Evolutionary conservation across 345 rosid species (phyloP).

Genomic region (Corchorus capsularis): DNA sequence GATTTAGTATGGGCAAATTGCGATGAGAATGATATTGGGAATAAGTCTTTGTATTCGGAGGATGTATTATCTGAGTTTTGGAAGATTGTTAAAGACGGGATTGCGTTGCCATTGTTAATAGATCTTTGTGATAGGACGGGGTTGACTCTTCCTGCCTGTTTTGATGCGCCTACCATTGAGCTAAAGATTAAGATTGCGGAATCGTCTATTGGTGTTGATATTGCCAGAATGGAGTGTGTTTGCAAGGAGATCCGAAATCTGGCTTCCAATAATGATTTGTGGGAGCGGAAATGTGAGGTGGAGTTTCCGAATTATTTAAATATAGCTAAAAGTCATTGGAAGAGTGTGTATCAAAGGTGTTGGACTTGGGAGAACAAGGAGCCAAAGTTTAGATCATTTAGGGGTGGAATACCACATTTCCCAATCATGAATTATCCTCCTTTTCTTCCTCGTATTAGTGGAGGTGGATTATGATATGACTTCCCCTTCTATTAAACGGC

Average conservation of each 20-base stretch:
- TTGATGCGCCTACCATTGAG: slow-evolving; percentile 62
- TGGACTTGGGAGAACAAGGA: slow-evolving; percentile 35
- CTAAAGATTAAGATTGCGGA: slow-evolving; percentile 66
- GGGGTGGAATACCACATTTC: too few relatives aligned
- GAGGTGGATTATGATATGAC: too few relatives aligned
- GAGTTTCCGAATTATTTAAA: slow-evolving; percentile 35
- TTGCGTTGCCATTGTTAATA: slow-evolving; percentile 61
- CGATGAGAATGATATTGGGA: slow-evolving; percentile 3
- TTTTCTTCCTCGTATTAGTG: not conserved
- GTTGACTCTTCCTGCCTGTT: slow-evolving; percentile 57
- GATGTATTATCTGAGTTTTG: slow-evolving; percentile 59
- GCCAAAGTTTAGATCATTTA: slow-evolving; percentile 28
- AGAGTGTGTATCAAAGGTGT: not conserved
- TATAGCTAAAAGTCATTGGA: slow-evolving; percentile 40
- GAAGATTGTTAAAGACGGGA: slow-evolving; percentile 73
- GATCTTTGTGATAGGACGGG: slow-evolving; percentile 56
- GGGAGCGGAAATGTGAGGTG: slow-evolving; percentile 55
- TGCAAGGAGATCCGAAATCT: slow-evolving; percentile 47
- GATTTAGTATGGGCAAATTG: slow-evolving; percentile 35
- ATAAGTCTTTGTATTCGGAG: slow-evolving; percentile 23
- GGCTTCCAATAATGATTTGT: slow-evolving; percentile 52
- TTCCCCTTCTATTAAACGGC: too few relatives aligned
- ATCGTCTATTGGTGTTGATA: slow-evolving; percentile 51
- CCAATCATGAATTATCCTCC: slow-evolving; percentile 4
- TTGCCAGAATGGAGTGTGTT: slow-evolving; percentile 53